Evolutionary conservation across 371 early-diverging fungal genomes (phyloP), one percentile per base, ranked within the genome.

Genomic region (Syncephalastrum racemosum): DNA sequence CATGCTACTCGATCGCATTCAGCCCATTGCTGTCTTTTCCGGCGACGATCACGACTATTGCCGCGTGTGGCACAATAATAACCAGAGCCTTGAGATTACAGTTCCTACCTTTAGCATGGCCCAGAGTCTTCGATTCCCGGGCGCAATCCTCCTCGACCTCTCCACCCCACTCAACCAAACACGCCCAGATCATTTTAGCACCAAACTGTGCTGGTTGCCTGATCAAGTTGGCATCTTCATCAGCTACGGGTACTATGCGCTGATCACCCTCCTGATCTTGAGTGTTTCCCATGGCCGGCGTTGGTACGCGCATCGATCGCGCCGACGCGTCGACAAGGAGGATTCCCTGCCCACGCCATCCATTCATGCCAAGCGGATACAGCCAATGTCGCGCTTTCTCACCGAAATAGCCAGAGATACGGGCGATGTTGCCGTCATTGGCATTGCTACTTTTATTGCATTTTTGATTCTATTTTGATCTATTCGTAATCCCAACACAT

Each of bases 11-110:
- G 58, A 73, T 0, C 73, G 49, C 1, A 62, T 93, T 13, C 60
- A 81, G 18, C 95, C 97, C 0, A 63, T 66, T 0, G 70, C 87
- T 4, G 76, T 94, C 2, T 86, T 96, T 53, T 91, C 91, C 46
- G 97, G 94, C 16, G 96, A 97, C 61, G 95, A 97, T 66, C 96
- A 97, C 59, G 95, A 96, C 58, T 89, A 89, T 63, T 97, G 97
- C 63, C 72, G 70, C 47, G 69, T 86, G 1, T 47, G 62, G 2
- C 90, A 90, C 56, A 47, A 50, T 20, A 23, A 22, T 2, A 43
- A 36, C 44, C 18, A 50, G 27, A 23, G 12, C 22, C 51, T 45
- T 8, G 84, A 80, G 59, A 67, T 75, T 7, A 70, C 79, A 0
- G 71, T 84, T 1, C 77, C 77, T 0, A 84, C 83, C 1, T 80